Percentiles rank a stretch among this genome's conserved stretches.
These are phyloP conservation scores for Aspergillus costaricaensis DNA, from an alignment of 2,329 filamentous ascomycete genomes.

Conservation along the genomic window DNA sequence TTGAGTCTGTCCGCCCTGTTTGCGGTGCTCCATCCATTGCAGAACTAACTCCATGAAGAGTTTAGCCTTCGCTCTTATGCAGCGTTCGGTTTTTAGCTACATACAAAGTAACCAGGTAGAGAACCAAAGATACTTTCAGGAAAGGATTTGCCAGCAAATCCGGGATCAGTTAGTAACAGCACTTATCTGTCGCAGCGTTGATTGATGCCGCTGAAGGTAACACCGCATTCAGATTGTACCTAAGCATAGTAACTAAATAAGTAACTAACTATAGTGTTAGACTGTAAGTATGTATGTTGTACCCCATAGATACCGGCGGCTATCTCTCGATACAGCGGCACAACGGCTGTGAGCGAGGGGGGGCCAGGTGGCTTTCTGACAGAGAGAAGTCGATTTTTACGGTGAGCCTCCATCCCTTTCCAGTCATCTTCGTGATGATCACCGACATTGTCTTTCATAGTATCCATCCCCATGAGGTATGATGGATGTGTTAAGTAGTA, in stretches of 20 bases:
- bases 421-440: not conserved
- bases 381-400: not conserved
- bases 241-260: too few species aligned
- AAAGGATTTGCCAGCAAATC: not conserved
- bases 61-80: not conserved
- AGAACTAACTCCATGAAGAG: not conserved
- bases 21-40: not conserved
- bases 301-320: not conserved
- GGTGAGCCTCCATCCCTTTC: not conserved
- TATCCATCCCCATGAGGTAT: not conserved
- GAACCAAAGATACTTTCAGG: not conserved
- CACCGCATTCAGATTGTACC: not conserved
- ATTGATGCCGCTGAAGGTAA: not conserved
- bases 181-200: not conserved
- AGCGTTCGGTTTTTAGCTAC: not conserved
- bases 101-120: not conserved
- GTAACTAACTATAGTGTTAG: not conserved
- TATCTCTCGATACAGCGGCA: not conserved
- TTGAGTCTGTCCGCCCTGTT: not conserved
- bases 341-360: not conserved
- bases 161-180: not conserved
- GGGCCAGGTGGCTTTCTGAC: not conserved
- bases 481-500: not conserved
- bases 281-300: not conserved
- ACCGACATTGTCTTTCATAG: not conserved